These are phyloP conservation scores for Moesziomyces globuligerus DNA, from an alignment of 1,284 basidiomycete genomes.

Conservation along the genomic window DNA sequence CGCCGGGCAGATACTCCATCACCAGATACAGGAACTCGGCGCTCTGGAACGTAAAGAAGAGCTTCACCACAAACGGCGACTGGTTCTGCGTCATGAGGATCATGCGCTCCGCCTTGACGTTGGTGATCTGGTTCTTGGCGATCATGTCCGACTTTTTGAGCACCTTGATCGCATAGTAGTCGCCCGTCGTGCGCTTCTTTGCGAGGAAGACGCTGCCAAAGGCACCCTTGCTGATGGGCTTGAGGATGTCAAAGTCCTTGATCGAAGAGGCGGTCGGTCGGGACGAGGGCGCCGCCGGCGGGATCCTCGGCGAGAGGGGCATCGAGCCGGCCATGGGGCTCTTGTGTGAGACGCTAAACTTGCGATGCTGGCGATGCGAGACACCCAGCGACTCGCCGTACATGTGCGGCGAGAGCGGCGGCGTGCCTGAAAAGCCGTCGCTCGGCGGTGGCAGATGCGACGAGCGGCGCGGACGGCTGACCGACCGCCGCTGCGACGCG, in stretches of 20 bases:
- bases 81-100: conserved; percentile 99
- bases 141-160: conserved; percentile 99
- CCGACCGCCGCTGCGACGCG: conserved; percentile 22
- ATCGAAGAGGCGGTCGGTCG: conserved; percentile 89
- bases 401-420: conserved; percentile 60
- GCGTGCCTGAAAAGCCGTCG: conserved; percentile 42
- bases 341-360: conserved; percentile 47
- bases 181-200: conserved; percentile 96
- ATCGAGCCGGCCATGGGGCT: conserved; percentile 61
- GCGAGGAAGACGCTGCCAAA: conserved; percentile 96
- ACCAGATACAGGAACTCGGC: conserved; percentile 69
- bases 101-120: conserved; percentile 98
- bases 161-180: conserved; percentile 99
- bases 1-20: conserved; percentile 76
- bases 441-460: conserved; percentile 32
- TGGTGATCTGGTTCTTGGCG: conserved; percentile 99
- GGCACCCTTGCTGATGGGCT: conserved; percentile 98
- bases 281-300: conserved; percentile 79
- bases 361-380: conserved; percentile 37
- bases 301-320: conserved; percentile 83
- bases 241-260: conserved; percentile 99
- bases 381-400: conserved; percentile 39
- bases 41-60: conserved; percentile 70
- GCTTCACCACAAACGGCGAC: conserved; percentile 81
- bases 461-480: conserved; percentile 41